These are phyloP conservation scores for Epicoccum sorghinum DNA, from an alignment of 2,329 filamentous ascomycete species.

Conservation along the genomic window DNA sequence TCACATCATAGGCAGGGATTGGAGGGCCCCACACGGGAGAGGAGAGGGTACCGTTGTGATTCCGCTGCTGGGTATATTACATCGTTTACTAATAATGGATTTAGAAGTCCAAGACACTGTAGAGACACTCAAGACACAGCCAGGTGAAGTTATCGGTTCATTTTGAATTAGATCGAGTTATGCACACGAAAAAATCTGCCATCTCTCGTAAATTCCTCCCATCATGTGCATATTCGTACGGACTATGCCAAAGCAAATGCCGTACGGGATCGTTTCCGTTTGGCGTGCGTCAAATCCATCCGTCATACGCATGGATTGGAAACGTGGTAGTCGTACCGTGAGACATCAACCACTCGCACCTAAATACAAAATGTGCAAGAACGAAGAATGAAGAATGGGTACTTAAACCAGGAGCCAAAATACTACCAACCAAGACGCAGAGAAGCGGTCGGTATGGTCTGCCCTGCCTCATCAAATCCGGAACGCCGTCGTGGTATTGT, in stretches of 20 bases:
- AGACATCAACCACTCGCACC: slow-evolving; percentile 12
- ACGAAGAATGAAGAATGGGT: slow-evolving; percentile 18
- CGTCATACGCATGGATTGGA: too few species aligned
- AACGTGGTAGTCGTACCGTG: neutral
- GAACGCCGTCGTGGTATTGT: slow-evolving; percentile 36
- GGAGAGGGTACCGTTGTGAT: neutral
- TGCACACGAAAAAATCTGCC: slow-evolving; percentile 34
- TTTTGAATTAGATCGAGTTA: slow-evolving; percentile 40
- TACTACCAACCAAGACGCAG: slow-evolving; percentile 25
- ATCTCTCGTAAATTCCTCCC: slow-evolving; percentile 29
- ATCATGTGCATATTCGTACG: slow-evolving; percentile 23
- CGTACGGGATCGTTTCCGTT: slow-evolving; percentile 13
- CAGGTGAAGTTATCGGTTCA: slow-evolving; percentile 26
- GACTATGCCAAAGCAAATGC: slow-evolving; percentile 37
- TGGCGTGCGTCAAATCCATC: slow-evolving; percentile 2
- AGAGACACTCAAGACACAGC: too few species aligned
- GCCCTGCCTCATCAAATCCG: slow-evolving; percentile 26
- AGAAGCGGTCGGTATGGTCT: slow-evolving; percentile 28
- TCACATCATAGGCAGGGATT: slow-evolving; percentile 24
- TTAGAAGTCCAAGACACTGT: too few species aligned
- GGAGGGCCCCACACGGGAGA: neutral
- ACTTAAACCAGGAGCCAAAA: slow-evolving; percentile 20
- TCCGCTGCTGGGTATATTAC: too few species aligned
- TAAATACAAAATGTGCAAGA: slow-evolving; percentile 19
- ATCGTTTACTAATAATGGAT: too few species aligned